These are phyloP conservation scores for Leucocoprinus leucothites DNA, from an alignment of 768 basidiomycete species.

Conservation along the genomic window DNA sequence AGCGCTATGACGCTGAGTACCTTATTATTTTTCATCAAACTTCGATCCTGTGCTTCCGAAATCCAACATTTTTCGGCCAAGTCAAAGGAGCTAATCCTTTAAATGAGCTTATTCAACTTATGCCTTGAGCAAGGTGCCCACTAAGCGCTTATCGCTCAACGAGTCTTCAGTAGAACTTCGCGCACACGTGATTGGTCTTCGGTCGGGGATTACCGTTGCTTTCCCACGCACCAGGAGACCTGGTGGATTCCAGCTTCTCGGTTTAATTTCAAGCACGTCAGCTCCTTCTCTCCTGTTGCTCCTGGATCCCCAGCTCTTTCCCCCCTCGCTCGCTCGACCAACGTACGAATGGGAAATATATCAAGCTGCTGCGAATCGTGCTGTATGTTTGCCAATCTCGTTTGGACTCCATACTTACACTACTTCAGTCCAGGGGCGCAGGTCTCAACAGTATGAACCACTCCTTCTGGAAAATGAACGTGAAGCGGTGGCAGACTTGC, in stretches of 20 bases:
- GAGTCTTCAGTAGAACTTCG: background rate
- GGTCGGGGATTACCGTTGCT: conserved; percentile 9
- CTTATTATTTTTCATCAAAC: background rate
- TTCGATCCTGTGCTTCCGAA: too few relatives aligned
- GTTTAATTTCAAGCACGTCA: conserved; percentile 18
- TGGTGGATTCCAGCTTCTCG: conserved; percentile 6
- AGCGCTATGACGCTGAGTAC: background rate
- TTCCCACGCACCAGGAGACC: conserved; percentile 15
- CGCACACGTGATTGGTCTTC: conserved; percentile 6
- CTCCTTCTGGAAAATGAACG: conserved; percentile 89
- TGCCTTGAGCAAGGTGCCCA: too few relatives aligned
- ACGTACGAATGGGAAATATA: conserved; percentile 62
- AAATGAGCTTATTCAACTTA: too few relatives aligned
- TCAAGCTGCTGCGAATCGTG: conserved; percentile 83
- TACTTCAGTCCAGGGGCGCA: conserved; percentile 69
- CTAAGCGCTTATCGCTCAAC: background rate
- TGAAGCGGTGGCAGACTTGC: conserved; percentile 95
- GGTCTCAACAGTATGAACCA: conserved; percentile 85
- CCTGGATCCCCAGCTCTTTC: background rate
- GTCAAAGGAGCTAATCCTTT: too few relatives aligned
- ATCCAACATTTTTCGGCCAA: too few relatives aligned
- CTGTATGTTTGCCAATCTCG: conserved; percentile 45
- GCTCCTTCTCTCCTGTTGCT: conserved; percentile 8
- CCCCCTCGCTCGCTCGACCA: conserved; percentile 5
- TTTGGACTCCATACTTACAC: conserved; percentile 15